These are phyloP conservation scores for Leccinum disarticulatum DNA, from an alignment of 768 basidiomycete species.

Conservation along the genomic window DNA sequence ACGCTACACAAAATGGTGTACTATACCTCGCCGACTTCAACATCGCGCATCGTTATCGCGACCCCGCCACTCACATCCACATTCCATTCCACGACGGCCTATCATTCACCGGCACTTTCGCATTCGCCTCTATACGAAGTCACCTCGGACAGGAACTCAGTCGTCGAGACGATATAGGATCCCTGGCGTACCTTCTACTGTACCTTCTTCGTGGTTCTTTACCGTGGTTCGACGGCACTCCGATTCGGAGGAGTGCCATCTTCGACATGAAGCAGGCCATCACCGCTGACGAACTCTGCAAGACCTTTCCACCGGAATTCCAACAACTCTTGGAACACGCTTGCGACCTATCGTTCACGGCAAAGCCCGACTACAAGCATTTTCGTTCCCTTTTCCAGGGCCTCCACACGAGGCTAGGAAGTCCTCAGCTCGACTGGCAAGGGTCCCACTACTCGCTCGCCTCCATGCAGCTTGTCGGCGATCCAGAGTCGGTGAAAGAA, in stretches of 20 bases:
- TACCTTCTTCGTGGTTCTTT: not conserved
- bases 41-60: not conserved
- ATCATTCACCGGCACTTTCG: not conserved
- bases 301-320: not conserved
- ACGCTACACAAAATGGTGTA: not conserved
- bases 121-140: not conserved
- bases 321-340: not conserved
- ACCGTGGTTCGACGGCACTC: not conserved
- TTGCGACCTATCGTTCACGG: not conserved
- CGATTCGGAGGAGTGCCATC: not conserved
- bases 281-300: not conserved
- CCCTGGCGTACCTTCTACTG: not conserved
- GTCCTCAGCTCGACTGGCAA: not conserved
- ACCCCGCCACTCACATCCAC: not conserved
- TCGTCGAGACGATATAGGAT: not conserved
- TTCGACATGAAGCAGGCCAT: not conserved
- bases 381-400: not conserved
- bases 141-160: not conserved
- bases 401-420: not conserved
- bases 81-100: not conserved
- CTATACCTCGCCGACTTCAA: not conserved
- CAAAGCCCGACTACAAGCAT: not conserved
- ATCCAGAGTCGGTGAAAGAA: too few relatives aligned
- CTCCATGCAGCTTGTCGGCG: too few relatives aligned
- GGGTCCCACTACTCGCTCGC: not conserved